A percentile compares a stretch with the other conserved stretches of the same genome.
Conservation (phyloP, 306 rosid species). For the Cucurbita moschata region DNA sequence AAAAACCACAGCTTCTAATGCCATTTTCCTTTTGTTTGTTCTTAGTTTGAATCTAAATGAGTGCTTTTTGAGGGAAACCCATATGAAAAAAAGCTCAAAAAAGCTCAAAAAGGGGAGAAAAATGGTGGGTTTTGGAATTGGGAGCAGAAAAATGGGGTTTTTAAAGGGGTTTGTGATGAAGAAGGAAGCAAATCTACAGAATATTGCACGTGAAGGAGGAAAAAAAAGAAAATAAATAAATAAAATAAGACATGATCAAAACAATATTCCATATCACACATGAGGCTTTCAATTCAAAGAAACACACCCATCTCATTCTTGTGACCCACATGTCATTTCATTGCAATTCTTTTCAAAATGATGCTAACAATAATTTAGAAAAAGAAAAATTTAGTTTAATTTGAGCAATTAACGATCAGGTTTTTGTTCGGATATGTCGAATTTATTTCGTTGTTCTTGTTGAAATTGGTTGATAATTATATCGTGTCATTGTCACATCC, state of each 20-base stretch:
- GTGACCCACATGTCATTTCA: constrained; percentile 8
- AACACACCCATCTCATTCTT: background rate
- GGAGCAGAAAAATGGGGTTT: background rate
- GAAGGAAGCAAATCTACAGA: constrained; percentile 25
- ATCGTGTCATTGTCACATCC: background rate
- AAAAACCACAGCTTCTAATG: constrained; percentile 65
- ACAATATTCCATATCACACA: constrained; percentile 1
- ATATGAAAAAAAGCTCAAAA: background rate
- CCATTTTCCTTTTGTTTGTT: constrained; percentile 36
- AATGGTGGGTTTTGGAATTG: background rate
- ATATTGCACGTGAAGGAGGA: constrained; percentile 54
- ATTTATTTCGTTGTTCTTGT: too few relatives aligned
- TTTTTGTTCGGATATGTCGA: background rate
- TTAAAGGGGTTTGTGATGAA: constrained; percentile 20
- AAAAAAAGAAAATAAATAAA: background rate
- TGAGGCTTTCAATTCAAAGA: background rate
- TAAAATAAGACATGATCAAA: background rate
- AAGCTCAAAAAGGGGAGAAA: background rate
- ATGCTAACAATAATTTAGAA: background rate
- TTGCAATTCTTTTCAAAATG: background rate
- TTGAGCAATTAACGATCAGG: background rate
- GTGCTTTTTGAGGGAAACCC: background rate
- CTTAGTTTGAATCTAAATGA: background rate
- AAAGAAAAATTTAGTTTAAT: background rate
- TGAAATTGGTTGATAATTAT: background rate